Conservation (phyloP, 2,329 filamentous ascomycete species). For the Basipetospora sp. region DNA sequence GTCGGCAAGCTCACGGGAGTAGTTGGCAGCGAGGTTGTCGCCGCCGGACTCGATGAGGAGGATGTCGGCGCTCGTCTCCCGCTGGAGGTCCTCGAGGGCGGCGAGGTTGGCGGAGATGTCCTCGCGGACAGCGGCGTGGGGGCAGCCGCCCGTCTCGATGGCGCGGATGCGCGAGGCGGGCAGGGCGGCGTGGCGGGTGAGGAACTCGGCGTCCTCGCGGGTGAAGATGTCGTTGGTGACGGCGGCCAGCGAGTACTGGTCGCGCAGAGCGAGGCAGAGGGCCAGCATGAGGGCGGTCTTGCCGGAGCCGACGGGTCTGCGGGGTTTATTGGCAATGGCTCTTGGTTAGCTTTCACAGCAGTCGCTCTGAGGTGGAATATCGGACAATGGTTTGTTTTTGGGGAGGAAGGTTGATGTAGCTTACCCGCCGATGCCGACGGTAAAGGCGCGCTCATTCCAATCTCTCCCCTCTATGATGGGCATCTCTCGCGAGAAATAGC, state of each 20-base stretch:
- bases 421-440: constrained; percentile 93
- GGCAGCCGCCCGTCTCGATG: constrained; percentile 94
- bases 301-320: constrained; percentile 82
- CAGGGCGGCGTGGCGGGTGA: constrained; percentile 72
- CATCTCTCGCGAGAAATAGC: constrained; percentile 80
- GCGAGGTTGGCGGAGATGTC: constrained; percentile 90
- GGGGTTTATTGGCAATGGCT: too few species aligned
- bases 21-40: constrained; percentile 94
- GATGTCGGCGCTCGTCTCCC: constrained; percentile 62
- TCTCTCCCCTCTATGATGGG: constrained; percentile 77
- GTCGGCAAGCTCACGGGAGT: constrained; percentile 84
- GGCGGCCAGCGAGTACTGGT: constrained; percentile 72
- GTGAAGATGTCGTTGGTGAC: constrained; percentile 99
- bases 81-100: constrained; percentile 77
- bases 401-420: constrained; percentile 16
- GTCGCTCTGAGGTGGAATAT: too few species aligned
- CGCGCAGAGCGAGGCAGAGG: constrained; percentile 71
- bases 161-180: constrained; percentile 73
- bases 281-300: constrained; percentile 96
- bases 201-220: constrained; percentile 92
- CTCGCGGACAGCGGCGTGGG: constrained; percentile 91
- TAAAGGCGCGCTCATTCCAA: constrained; percentile 83
- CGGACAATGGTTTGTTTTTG: too few species aligned
- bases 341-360: too few species aligned
- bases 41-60: constrained; percentile 91